Base-by-base conservation (phyloP, 1,139 yeast genomes). In the Sugiyamaella novakii region DNA sequence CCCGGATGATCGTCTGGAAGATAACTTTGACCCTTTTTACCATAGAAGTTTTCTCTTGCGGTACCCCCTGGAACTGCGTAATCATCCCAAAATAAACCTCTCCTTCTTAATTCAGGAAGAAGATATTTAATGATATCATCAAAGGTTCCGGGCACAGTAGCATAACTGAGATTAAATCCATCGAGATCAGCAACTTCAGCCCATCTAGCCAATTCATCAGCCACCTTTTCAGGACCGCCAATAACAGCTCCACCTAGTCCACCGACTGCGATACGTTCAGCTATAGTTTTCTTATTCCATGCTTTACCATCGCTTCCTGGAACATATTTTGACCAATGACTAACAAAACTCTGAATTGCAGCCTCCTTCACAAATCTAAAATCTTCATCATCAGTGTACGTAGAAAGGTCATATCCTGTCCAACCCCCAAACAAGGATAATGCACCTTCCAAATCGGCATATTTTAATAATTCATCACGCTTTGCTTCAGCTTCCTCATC, bases 111-210 rank as follows among this genome's bases (percentile, higher is more conserved):
- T 49, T 68, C 74, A 11, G 74, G 74, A 27, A 70, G 52, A 47
- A 70, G 54, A 19, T 59, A 46, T 19, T 70, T 69, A 27, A 70
- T 66, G 38, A 70, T 62, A 33, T 64, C 65, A 37, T 67, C 69
- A 50, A 66, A 70, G 28, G 70, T 60, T 30, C 67, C 71, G 1
- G 73, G 73, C 21, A 60, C 53, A 1, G 64, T 59, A 8, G 69
- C 61, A 47, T 68, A 68, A 3, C 68, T 57, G 24, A 70, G 57
- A 47, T 70, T 70, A 56, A 70, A 67, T 3, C 74, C 74, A 51
- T 68, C 72, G 35, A 70, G 58, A 28, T 63, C 71, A 8, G 70
- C 60, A 5, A 54, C 54, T 8, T 66, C 69, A 15, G 67, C 68
- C 67, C 70, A 70, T n/a, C 57, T 55, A 43, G 69, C 71, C 34